Evolutionary conservation across 2,329 filamentous ascomycete genomes (phyloP).

Genomic region (Aspergillus spinulosporus): DNA sequence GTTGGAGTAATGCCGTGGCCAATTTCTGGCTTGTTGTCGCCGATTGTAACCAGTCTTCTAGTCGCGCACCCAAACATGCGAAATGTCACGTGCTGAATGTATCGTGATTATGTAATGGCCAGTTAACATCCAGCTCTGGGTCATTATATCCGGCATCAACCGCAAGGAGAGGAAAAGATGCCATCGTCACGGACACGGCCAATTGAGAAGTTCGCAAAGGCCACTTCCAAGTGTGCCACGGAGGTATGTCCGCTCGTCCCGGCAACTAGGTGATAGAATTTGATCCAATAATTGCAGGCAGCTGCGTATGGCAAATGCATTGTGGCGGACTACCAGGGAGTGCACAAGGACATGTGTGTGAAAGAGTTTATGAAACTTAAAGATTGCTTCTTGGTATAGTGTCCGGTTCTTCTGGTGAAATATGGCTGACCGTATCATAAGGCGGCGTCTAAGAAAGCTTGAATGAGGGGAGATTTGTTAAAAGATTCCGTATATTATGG

Average conservation of each 20-base stretch:
- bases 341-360: constrained; percentile 86
- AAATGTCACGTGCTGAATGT: constrained; percentile 10
- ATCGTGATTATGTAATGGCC: constrained; percentile 20
- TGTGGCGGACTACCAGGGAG: constrained; percentile 81
- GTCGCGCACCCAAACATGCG: constrained; percentile 24
- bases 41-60: constrained; percentile 16
- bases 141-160: background rate
- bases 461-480: constrained; percentile 16
- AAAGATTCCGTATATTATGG: constrained; percentile 3
- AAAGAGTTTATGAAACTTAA: constrained; percentile 83
- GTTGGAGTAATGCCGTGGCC: constrained; percentile 5
- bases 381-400: constrained; percentile 77
- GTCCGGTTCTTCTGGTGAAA: background rate
- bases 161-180: constrained; percentile 34
- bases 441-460: constrained; percentile 56
- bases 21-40: constrained; percentile 12
- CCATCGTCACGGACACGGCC: constrained; percentile 56
- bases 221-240: constrained; percentile 63
- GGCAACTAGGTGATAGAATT: background rate
- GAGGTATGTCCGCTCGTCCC: constrained; percentile 52
- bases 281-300: constrained; percentile 56
- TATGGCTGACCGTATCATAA: constrained; percentile 29
- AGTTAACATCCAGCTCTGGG: background rate
- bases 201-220: constrained; percentile 68
- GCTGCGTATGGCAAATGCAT: constrained; percentile 89